Conservation (phyloP, 805 yeast species). For the Candida glaebosa region DNA sequence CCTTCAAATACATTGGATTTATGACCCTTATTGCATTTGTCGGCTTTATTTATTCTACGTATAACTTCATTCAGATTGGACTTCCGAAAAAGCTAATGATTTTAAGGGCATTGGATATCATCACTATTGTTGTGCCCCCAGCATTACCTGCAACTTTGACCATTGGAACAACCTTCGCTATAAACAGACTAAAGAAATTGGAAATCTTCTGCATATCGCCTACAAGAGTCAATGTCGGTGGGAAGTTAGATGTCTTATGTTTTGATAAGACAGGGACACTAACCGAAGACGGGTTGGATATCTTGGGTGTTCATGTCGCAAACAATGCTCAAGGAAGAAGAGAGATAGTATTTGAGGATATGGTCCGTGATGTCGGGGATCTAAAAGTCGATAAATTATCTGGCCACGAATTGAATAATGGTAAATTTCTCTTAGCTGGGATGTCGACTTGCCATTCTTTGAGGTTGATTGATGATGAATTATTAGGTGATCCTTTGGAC, state of each 20-base stretch:
- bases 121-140: conserved; percentile 97
- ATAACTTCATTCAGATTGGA: conserved; percentile 76
- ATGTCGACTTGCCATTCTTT: conserved; percentile 87
- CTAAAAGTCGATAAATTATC: conserved; percentile 7
- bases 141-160: conserved; percentile 97
- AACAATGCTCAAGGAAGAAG: conserved; percentile 39
- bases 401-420: conserved; percentile 28
- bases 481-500: conserved; percentile 93
- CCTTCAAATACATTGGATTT: conserved; percentile 93
- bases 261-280: conserved; percentile 97
- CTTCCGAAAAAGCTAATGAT: conserved; percentile 67
- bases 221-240: conserved; percentile 92
- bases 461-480: conserved; percentile 69
- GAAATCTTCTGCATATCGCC: conserved; percentile 90
- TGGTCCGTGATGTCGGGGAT: conserved; percentile 14
- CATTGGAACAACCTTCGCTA: conserved; percentile 92
- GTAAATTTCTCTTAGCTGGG: conserved; percentile 32
- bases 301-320: conserved; percentile 54
- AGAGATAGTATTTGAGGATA: conserved; percentile 32
- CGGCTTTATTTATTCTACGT: conserved; percentile 82
- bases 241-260: conserved; percentile 84
- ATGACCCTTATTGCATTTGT: conserved; percentile 82
- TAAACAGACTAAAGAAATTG: conserved; percentile 61
- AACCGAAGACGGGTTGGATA: conserved; percentile 95
- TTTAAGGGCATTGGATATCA: conserved; percentile 85